Evolutionary conservation across 495 filamentous ascomycete genomes (phyloP).

Genomic region (Podospora pseudocomata): DNA sequence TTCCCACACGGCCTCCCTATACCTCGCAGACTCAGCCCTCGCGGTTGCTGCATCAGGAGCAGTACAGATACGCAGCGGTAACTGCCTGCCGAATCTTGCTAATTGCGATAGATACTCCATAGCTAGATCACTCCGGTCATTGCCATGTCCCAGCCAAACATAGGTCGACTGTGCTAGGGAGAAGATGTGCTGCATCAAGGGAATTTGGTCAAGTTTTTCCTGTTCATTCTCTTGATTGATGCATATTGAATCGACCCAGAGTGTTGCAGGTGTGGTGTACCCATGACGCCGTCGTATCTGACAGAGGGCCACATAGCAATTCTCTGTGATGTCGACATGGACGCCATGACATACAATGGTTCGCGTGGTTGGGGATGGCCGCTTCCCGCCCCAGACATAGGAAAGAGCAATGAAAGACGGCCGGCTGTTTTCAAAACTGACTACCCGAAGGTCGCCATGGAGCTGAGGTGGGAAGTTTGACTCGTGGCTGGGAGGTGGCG

Average conservation of each 20-base stretch:
- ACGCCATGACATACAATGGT: not conserved
- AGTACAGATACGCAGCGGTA: not conserved
- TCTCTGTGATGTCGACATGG: slow-evolving; percentile 10
- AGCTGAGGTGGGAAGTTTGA: not conserved
- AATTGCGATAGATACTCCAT: slow-evolving; percentile 4
- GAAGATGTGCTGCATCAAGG: slow-evolving; percentile 37
- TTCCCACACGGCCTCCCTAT: not conserved
- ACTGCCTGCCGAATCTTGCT: slow-evolving; percentile 1
- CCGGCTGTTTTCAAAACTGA: not conserved
- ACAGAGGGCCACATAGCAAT: slow-evolving; percentile 11
- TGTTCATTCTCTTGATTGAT: slow-evolving; percentile 34
- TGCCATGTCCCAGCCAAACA: slow-evolving; percentile 33
- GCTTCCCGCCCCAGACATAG: slow-evolving; percentile 14
- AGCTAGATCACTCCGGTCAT: slow-evolving; percentile 3
- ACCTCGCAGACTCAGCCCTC: not conserved
- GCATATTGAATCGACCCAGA: slow-evolving; percentile 40
- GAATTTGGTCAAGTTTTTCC: slow-evolving; percentile 34
- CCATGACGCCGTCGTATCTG: not conserved
- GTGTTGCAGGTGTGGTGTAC: not conserved
- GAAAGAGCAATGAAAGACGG: slow-evolving; percentile 10
- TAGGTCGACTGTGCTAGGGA: slow-evolving; percentile 23
- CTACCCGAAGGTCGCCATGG: slow-evolving; percentile 9
- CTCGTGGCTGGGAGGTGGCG: not conserved
- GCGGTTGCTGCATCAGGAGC: not conserved
- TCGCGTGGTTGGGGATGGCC: not conserved